phyloP scores from a whole-genome alignment of 345 rosid genomes.

The Melaleuca alternifolia region DNA sequence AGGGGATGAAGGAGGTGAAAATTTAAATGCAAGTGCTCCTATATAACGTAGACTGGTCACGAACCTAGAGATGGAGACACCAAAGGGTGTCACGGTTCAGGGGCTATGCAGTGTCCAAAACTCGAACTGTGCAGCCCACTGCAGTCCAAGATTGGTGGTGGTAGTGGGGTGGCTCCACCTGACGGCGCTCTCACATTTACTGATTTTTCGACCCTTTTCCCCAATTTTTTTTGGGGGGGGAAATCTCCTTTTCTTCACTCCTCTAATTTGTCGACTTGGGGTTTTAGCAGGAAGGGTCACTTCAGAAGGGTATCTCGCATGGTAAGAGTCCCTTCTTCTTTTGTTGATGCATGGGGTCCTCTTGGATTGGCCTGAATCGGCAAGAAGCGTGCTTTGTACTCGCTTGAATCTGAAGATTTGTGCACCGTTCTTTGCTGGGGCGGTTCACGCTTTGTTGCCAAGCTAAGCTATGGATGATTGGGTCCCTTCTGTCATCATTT shows the following conservation, averaged over 20 bases:
- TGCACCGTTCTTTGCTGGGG: neutral
- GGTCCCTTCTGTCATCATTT: neutral
- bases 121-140: neutral
- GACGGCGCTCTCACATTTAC: constrained; percentile 6
- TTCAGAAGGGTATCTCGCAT: neutral
- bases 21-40: neutral
- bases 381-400: neutral
- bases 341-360: neutral
- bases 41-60: neutral
- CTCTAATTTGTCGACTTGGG: neutral
- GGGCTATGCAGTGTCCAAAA: neutral
- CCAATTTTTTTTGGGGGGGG: neutral
- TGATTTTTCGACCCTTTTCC: neutral
- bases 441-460: constrained; percentile 6
- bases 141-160: neutral
- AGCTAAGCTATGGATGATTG: neutral
- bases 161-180: constrained; percentile 11
- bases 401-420: constrained; percentile 3
- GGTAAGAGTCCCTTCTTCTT: neutral
- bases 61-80: neutral
- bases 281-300: neutral
- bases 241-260: neutral
- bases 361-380: neutral
- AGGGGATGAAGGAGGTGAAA: neutral
- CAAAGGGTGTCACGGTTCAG: neutral